These are phyloP conservation scores for Arachis monticola DNA, from an alignment of 331 rosid genomes.

Conservation along the genomic window DNA sequence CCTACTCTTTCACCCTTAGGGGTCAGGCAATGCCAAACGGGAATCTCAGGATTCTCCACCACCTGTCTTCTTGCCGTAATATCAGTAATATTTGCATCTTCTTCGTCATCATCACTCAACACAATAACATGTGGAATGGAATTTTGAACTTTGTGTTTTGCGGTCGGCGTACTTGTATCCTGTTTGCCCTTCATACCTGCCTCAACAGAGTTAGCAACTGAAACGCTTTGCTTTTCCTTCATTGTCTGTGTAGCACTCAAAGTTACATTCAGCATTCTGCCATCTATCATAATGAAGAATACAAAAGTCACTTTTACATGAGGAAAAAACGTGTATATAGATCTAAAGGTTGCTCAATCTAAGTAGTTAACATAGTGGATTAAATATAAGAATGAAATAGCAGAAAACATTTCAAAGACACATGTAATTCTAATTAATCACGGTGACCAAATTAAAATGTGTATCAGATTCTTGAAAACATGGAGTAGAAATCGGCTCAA, in stretches of 20 bases:
- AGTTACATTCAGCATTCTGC: conserved; percentile 18
- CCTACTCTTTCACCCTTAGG: conserved; percentile 60
- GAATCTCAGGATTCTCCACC: conserved; percentile 40
- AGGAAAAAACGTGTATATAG: conserved; percentile 4
- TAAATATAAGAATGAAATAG: conserved; percentile 11
- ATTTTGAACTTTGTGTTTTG: neutral
- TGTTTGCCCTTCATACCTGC: conserved; percentile 36
- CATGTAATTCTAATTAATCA: conserved; percentile 5
- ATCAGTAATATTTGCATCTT: conserved; percentile 10
- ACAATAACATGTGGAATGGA: conserved; percentile 26
- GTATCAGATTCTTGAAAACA: neutral
- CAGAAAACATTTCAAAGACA: conserved; percentile 7
- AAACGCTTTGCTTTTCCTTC: conserved; percentile 29
- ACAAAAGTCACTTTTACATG: neutral
- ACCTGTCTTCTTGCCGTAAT: conserved; percentile 12
- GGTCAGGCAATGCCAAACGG: conserved; percentile 59
- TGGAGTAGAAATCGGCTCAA: conserved; percentile 3
- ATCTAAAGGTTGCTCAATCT: conserved; percentile 1
- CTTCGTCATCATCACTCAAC: conserved; percentile 50
- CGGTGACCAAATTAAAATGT: neutral
- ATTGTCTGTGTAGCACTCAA: conserved; percentile 16
- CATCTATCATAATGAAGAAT: conserved; percentile 1
- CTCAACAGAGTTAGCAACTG: conserved; percentile 36
- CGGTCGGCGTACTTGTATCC: neutral
- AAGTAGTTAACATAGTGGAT: conserved; percentile 1